phyloP scores from a whole-genome alignment of 345 rosid genomes.

The Trapa incisa region DNA sequence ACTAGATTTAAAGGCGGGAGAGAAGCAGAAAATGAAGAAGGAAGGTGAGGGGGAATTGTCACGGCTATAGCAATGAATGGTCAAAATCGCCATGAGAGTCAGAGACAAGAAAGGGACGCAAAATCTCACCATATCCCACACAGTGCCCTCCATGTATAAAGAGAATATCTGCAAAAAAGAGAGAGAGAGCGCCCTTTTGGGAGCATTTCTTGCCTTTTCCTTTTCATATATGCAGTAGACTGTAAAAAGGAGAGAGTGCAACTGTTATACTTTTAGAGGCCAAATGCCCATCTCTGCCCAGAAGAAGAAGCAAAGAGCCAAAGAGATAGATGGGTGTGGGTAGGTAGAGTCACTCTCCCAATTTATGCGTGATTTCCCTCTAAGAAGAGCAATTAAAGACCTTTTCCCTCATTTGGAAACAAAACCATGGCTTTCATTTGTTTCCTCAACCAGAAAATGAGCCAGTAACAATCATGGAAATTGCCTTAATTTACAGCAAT shows the following conservation, averaged over 20 bases:
- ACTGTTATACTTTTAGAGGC: background rate
- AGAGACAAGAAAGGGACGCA: conserved; percentile 50
- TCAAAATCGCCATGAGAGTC: conserved; percentile 52
- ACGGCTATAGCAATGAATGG: conserved; percentile 25
- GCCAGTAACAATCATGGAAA: too few relatives aligned
- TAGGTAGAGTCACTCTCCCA: background rate
- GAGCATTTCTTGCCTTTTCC: background rate
- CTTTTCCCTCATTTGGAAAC: too few relatives aligned
- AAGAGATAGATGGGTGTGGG: background rate
- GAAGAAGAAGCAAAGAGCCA: background rate
- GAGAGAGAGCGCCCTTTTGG: background rate
- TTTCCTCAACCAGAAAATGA: too few relatives aligned
- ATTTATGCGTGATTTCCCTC: too few relatives aligned
- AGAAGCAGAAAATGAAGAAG: conserved; percentile 6
- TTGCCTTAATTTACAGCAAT: too few relatives aligned
- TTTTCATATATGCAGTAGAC: background rate
- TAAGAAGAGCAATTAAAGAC: too few relatives aligned
- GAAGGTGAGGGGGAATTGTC: conserved; percentile 2
- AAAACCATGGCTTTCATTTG: too few relatives aligned
- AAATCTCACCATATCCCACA: conserved; percentile 39
- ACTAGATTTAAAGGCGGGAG: background rate
- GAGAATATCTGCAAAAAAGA: background rate
- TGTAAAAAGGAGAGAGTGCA: background rate
- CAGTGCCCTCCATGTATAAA: background rate
- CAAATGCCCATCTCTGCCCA: background rate